Conservation (phyloP, 768 basidiomycete species). For the Suillus brevipes region DNA sequence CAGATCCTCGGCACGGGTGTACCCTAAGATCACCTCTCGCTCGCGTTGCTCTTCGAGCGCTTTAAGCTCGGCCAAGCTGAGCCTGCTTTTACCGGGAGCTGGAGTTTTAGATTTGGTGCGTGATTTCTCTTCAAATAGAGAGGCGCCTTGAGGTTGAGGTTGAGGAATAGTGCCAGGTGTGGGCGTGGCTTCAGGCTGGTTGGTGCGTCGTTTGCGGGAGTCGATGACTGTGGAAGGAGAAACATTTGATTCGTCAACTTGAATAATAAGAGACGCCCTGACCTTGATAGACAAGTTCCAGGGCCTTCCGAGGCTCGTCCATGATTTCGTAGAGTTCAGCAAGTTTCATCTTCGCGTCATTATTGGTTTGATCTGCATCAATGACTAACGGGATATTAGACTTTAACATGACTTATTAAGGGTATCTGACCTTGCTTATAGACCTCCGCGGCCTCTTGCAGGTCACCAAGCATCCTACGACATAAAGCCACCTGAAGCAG, state of each 20-base stretch:
- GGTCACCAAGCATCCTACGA: conserved; percentile 71
- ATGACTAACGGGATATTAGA: conserved; percentile 50
- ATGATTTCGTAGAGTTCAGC: conserved; percentile 88
- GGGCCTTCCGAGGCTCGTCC: conserved; percentile 76
- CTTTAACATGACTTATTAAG: background rate
- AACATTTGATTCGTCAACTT: background rate
- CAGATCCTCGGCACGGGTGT: conserved; percentile 58
- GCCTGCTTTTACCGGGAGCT: conserved; percentile 40
- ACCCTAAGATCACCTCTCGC: conserved; percentile 59
- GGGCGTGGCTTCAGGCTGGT: conserved; percentile 20
- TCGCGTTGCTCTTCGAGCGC: conserved; percentile 68
- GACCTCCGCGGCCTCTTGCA: conserved; percentile 76
- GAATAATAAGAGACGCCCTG: background rate
- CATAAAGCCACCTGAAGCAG: conserved; percentile 82
- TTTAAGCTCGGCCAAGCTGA: conserved; percentile 58
- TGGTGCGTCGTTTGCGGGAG: conserved; percentile 49
- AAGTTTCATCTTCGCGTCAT: conserved; percentile 85
- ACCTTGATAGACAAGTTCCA: conserved; percentile 87
- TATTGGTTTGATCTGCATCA: conserved; percentile 68
- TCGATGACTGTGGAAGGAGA: conserved; percentile 48
- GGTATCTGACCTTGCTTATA: conserved; percentile 70
- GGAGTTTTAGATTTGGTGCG: conserved; percentile 39
- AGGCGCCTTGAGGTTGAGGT: conserved; percentile 38
- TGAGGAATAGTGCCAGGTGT: conserved; percentile 17
- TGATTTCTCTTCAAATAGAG: conserved; percentile 64